A percentile compares a stretch with the other conserved stretches of the same genome.
phyloP scores from a whole-genome alignment of 305 asterid species.

The Nicotiana rustica region DNA sequence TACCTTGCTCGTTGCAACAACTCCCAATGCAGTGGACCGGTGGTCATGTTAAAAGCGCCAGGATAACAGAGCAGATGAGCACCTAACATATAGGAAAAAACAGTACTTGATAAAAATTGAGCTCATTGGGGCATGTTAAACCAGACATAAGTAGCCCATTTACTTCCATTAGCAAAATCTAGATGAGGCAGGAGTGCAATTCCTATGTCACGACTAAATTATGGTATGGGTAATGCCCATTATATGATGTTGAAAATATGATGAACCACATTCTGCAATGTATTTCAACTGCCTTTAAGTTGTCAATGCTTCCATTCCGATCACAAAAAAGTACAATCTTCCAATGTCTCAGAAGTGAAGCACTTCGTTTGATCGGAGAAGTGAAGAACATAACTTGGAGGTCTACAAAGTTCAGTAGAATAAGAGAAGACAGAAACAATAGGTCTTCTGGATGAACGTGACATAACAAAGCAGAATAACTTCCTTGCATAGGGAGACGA shows the following conservation, averaged over 20 bases:
- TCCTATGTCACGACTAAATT: conserved; percentile 10
- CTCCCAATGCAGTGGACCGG: conserved; percentile 96
- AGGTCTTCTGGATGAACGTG: conserved; percentile 6
- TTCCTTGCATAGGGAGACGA: background rate
- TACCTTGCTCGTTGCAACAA: conserved; percentile 91
- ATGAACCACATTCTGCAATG: background rate
- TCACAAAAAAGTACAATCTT: conserved; percentile 14
- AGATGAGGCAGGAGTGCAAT: conserved; percentile 2
- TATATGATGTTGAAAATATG: background rate
- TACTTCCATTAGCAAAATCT: conserved; percentile 14
- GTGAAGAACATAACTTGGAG: background rate
- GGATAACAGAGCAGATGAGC: conserved; percentile 94
- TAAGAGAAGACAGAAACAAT: background rate
- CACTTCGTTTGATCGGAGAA: background rate
- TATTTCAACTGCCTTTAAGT: conserved; percentile 12
- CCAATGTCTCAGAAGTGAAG: conserved; percentile 19
- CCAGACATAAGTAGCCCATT: conserved; percentile 4
- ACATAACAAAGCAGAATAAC: conserved; percentile 14
- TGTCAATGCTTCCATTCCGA: conserved; percentile 6
- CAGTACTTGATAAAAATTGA: background rate
- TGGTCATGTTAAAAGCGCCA: conserved; percentile 96
- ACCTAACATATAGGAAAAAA: conserved; percentile 55
- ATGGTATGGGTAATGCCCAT: background rate
- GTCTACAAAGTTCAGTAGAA: background rate
- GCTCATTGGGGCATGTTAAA: background rate